Conservation (phyloP, 2,329 filamentous ascomycete genomes). For the Erysiphe neolycopersici region DNA sequence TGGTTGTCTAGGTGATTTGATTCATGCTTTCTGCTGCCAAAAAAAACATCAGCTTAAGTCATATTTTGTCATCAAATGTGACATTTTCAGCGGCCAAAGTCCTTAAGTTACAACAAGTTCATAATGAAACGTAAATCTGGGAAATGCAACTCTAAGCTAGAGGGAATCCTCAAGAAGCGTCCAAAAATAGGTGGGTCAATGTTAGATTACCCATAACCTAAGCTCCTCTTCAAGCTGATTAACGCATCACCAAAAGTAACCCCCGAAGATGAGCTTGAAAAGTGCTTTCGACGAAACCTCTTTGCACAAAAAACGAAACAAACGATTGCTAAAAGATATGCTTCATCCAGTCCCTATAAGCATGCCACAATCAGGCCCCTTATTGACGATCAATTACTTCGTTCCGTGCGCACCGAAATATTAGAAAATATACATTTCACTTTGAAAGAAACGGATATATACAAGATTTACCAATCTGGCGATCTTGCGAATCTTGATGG, state of each 20-base stretch:
- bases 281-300: conserved; percentile 35
- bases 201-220: conserved; percentile 1
- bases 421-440: conserved; percentile 81
- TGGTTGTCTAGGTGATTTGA: too few species aligned
- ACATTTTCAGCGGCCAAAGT: too few species aligned
- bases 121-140: too few species aligned
- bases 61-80: too few species aligned
- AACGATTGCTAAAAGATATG: conserved; percentile 34
- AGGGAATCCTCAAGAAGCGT: conserved; percentile 21
- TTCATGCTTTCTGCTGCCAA: too few species aligned
- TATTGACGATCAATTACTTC: conserved; percentile 57
- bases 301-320: conserved; percentile 32
- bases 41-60: too few species aligned
- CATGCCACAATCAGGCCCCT: conserved; percentile 70
- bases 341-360: conserved; percentile 48
- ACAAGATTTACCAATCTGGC: conserved; percentile 97
- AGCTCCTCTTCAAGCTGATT: conserved; percentile 1
- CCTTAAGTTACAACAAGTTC: too few species aligned
- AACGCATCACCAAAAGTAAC: conserved; percentile 7
- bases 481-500: conserved; percentile 93
- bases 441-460: conserved; percentile 96
- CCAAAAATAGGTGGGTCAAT: conserved; percentile 17
- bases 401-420: conserved; percentile 69
- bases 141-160: too few species aligned
- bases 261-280: conserved; percentile 11